Evolutionary conservation across 805 yeast species (phyloP).

Genomic region (Candida hungchunana): DNA sequence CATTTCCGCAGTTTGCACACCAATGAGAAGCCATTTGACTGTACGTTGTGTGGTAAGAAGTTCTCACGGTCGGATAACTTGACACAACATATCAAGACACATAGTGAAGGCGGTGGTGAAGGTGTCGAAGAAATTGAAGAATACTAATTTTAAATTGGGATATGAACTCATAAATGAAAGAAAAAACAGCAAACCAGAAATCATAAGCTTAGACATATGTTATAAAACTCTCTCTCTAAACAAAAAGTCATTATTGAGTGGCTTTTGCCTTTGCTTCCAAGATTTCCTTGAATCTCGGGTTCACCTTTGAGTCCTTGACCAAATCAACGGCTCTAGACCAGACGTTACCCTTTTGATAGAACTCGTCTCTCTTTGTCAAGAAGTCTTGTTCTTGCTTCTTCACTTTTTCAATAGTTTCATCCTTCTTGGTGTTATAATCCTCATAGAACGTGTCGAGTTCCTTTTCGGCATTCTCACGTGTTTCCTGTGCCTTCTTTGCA

Average conservation of each 20-base stretch:
- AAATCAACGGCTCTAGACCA: slow-evolving; percentile 67
- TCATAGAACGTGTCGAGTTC: slow-evolving; percentile 91
- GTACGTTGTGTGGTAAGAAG: slow-evolving; percentile 56
- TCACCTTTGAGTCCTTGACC: slow-evolving; percentile 33
- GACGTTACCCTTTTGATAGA: slow-evolving; percentile 72
- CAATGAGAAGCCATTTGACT: slow-evolving; percentile 64
- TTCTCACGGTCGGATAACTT: slow-evolving; percentile 66
- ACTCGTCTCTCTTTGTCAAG: slow-evolving; percentile 69
- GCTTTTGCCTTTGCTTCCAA: slow-evolving; percentile 26
- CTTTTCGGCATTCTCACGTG: slow-evolving; percentile 71
- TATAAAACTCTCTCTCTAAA: no score
- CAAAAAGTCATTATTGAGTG: no score
- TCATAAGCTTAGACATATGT: no score
- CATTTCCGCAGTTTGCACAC: slow-evolving; percentile 73
- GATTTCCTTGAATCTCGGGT: slow-evolving; percentile 28
- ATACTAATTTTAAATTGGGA: no score
- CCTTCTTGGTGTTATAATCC: slow-evolving; percentile 80
- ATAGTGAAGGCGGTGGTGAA: slow-evolving; percentile 24
- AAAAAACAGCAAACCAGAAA: not conserved
- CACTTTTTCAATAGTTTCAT: slow-evolving; percentile 58
- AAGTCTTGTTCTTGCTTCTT: slow-evolving; percentile 67
- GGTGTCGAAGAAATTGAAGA: slow-evolving; percentile 1
- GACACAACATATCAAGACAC: slow-evolving; percentile 63
- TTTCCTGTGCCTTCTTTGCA: slow-evolving; percentile 55
- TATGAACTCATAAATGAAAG: not conserved